Evolutionary conservation across 139 green algal genomes (phyloP).

Genomic region (Chlorella sorokiniana): DNA sequence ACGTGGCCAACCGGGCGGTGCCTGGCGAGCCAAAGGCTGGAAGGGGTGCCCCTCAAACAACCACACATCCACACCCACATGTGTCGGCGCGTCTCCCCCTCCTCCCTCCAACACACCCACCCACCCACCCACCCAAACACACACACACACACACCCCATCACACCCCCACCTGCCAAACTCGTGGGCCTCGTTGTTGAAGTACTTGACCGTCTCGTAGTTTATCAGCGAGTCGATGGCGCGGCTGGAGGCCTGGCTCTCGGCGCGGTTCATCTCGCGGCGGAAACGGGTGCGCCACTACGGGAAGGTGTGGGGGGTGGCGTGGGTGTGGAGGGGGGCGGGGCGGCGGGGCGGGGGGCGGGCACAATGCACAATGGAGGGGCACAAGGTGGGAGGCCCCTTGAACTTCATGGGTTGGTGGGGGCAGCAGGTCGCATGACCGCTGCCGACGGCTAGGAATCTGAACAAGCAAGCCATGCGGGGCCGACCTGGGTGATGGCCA

Average conservation of each 20-base stretch:
- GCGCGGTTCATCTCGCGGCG: constrained; percentile 88
- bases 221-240: constrained; percentile 89
- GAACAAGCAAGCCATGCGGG: no score
- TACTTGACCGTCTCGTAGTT: constrained; percentile 98
- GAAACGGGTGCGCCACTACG: constrained; percentile 88
- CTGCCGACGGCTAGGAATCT: no score
- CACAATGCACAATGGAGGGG: no score
- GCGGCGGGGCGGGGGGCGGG: not conserved
- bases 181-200: constrained; percentile 90
- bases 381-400: no score
- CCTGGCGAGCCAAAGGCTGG: no score
- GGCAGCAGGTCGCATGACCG: no score
- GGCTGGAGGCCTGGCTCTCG: constrained; percentile 68
- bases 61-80: no score
- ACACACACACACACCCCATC: not conserved
- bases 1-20: no score
- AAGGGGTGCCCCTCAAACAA: no score
- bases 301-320: not conserved
- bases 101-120: not conserved
- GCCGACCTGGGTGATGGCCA: constrained; percentile 71
- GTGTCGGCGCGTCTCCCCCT: not conserved
- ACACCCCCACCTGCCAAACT: constrained; percentile 52
- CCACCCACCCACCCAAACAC: not conserved
- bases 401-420: no score
- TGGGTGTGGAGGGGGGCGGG: not conserved